Base-by-base conservation (phyloP, 306 rosid genomes). In the Casuarina cunninghamiana region DNA sequence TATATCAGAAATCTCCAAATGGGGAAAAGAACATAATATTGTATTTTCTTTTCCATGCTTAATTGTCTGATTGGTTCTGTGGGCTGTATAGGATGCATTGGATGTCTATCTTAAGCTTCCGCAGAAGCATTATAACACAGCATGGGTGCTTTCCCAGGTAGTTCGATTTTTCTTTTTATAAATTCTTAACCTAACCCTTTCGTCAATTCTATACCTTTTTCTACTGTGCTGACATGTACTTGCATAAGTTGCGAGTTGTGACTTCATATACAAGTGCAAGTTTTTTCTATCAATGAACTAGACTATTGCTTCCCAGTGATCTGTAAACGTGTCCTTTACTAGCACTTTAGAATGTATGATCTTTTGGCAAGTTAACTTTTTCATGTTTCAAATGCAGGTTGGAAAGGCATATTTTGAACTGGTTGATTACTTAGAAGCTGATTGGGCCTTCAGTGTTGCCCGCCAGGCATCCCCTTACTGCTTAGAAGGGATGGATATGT, bases 61-160 rank as follows among this genome's bases (percentile, higher is more conserved):
- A 58, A 77, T 75, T 77, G 77, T 82, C 55, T 83, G 58, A 72
- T 71, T 73, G 38, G 74, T 78, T 76, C 53, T 74, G 32, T 26
- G 62, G 55, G 65, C 86, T 78, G 80, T 67, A 69, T 90, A 96
- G 99, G 99, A 93, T 73, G 99, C 99, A 19, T 81, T 96, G 77
- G 94, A 93, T 84, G 86, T 87, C 79, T 96, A 80, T 77, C 87
- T 85, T 81, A 93, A 93, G 84, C 94, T 96, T 81, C 96, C 97
- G 38, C 87, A 80, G 79, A 96, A 85, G 90, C 99, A 96, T 86
- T 96, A 96, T 87, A 83, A 86, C 81, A 93, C 99, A 4, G 97
- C 97, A 75, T 93, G 99, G 97, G 96, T 96, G 81, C 98, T 96
- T 81, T 96, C 98, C 55, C 98, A 91, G 99, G 99, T 96, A 86